These are phyloP conservation scores for Penicillium pulvis DNA, from an alignment of 495 filamentous ascomycete genomes.

Conservation along the genomic window DNA sequence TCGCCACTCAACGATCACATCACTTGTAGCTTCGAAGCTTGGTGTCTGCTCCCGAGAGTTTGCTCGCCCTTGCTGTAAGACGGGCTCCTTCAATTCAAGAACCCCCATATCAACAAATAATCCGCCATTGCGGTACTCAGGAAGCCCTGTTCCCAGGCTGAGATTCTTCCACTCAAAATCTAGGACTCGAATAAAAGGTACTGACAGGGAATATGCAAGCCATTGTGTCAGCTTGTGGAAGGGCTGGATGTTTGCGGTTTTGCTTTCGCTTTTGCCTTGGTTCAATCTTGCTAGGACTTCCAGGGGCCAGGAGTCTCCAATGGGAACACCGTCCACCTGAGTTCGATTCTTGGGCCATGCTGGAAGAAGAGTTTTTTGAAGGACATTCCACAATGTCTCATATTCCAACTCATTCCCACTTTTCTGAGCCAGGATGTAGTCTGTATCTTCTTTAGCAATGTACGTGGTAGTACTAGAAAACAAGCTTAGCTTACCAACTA, in stretches of 20 bases:
- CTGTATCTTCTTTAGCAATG: conserved; percentile 24
- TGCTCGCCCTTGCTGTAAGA: conserved; percentile 55
- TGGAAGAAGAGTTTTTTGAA: conserved; percentile 53
- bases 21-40: conserved; percentile 74
- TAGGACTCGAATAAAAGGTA: conserved; percentile 79
- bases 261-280: conserved; percentile 7
- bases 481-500: conserved; percentile 47
- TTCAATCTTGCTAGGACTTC: conserved; percentile 22
- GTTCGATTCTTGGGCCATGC: conserved; percentile 60
- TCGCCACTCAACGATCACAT: conserved; percentile 84
- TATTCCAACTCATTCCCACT: conserved; percentile 30
- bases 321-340: conserved; percentile 48
- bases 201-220: conserved; percentile 87
- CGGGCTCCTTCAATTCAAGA: conserved; percentile 68
- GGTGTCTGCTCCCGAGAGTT: conserved; percentile 64
- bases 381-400: conserved; percentile 46
- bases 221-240: conserved; percentile 93
- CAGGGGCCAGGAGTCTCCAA: conserved; percentile 62
- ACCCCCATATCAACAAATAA: conserved; percentile 82
- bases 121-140: conserved; percentile 88
- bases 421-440: conserved; percentile 46
- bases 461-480: background rate
- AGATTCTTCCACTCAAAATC: conserved; percentile 75
- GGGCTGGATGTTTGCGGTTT: conserved; percentile 34
- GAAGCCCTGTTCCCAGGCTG: conserved; percentile 78